Evolutionary conservation across 495 filamentous ascomycete species (phyloP).

Genomic region (Podospora conica): DNA sequence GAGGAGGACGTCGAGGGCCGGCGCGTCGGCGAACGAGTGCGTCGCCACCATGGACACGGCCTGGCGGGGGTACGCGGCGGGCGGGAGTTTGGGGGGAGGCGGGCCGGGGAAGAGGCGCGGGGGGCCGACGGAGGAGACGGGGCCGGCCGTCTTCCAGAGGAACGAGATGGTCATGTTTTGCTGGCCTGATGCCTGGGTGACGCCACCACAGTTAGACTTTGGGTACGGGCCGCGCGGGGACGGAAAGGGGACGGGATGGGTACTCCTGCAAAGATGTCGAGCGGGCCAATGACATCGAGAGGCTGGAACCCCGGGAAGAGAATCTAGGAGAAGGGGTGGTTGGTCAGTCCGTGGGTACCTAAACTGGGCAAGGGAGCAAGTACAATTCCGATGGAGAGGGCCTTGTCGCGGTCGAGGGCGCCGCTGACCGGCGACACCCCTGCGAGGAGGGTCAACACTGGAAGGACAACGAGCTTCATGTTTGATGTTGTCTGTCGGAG

Average conservation of each 20-base stretch:
- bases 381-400: no score
- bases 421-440: no score
- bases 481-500: no score
- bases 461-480: no score
- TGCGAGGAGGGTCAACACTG: no score
- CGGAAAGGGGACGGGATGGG: not conserved
- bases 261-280: conserved; percentile 37
- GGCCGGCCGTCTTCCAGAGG: conserved; percentile 37
- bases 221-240: not conserved
- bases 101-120: conserved; percentile 17
- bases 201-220: not conserved
- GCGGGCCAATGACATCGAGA: conserved; percentile 48
- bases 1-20: conserved; percentile 49
- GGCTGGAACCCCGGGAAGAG: conserved; percentile 24
- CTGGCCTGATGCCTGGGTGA: conserved; percentile 28
- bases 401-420: no score
- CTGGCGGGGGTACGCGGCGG: conserved; percentile 16
- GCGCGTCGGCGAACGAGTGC: conserved; percentile 39
- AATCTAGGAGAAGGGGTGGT: not conserved
- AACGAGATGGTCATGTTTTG: conserved; percentile 36
- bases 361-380: no score
- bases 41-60: conserved; percentile 42
- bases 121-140: conserved; percentile 35
- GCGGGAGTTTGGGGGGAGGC: not conserved
- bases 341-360: no score